Percentiles rank a stretch among this genome's conserved stretches.
Conservation (phyloP, 371 early-diverging fungal species). For the Rhizopus delemar region DNA sequence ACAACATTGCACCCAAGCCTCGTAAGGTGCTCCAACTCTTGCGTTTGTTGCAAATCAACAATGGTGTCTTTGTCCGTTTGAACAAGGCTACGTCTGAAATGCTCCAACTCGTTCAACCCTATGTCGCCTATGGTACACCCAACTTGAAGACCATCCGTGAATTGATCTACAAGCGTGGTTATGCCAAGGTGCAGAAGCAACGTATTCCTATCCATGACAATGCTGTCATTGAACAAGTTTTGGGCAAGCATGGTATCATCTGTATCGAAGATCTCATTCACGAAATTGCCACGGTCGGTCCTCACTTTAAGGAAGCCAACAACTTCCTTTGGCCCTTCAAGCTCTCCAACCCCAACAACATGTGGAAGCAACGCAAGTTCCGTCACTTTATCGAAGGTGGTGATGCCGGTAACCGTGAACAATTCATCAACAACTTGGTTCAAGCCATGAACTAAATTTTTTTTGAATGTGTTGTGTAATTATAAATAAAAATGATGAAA, state of each 20-base stretch:
- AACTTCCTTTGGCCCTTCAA: slow-evolving; percentile 99
- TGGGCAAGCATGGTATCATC: slow-evolving; percentile 96
- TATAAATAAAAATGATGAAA: no score
- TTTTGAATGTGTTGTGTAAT: not conserved
- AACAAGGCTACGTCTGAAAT: slow-evolving; percentile 98
- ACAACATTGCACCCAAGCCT: slow-evolving; percentile 99
- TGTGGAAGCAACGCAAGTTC: slow-evolving; percentile 94
- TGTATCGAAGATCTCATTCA: slow-evolving; percentile 99
- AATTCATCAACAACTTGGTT: slow-evolving; percentile 95
- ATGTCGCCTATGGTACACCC: slow-evolving; percentile 96
- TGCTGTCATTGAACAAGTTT: slow-evolving; percentile 89
- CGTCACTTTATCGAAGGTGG: slow-evolving; percentile 98
- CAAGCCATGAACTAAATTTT: slow-evolving; percentile 93
- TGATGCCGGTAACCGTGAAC: slow-evolving; percentile 96
- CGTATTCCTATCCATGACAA: slow-evolving; percentile 97
- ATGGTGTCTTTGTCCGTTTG: slow-evolving; percentile 97
- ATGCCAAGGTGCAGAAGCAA: slow-evolving; percentile 96
- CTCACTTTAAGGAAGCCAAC: slow-evolving; percentile 86
- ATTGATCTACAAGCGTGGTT: slow-evolving; percentile 99
- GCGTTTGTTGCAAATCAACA: slow-evolving; percentile 99
- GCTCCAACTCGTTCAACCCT: slow-evolving; percentile 98
- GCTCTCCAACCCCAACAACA: slow-evolving; percentile 97
- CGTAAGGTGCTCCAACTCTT: slow-evolving; percentile 98
- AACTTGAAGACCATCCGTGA: slow-evolving; percentile 99
- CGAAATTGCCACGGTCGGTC: slow-evolving; percentile 98